Base-by-base conservation (phyloP, 164 flowering plant genomes). In the Echeveria elegans region DNA sequence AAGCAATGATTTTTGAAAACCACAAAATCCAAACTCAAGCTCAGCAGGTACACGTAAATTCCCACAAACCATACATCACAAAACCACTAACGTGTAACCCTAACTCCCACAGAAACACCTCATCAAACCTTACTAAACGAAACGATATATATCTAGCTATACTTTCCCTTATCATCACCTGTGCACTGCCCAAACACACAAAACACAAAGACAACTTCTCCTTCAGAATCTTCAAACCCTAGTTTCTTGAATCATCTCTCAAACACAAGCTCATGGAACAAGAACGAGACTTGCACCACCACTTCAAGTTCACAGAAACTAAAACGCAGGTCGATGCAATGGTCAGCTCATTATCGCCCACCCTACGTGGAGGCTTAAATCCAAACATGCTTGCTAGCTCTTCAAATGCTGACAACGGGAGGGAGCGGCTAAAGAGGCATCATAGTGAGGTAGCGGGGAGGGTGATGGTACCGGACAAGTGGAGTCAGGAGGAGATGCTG, bases 401-500 rank as follows among this genome's bases (percentile, higher is more conserved):
- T 14, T 7, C n/a, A 4, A 43, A 66, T 32, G n/a, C n/a, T n/a
- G 40, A 50, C 16, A 66, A 66, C 9, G 80, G 82, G 29, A 76
- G 83, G 4, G 84, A 85, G 78, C 79, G 74, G 72, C 70, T 83
- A 47, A 82, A 72, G 78, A 82, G 79, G 71, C 87, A 80, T 52
- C 34, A 79, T 28, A 72, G 29, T 15, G 84, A 85, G 53, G 80
- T 85, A 28, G 82, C 81, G 1, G 89, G 84, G 6, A 70, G 68
- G 19, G 80, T 85, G 28, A 58, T 72, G 79, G 74, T 87, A 61
- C 92, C 89, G 4, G 92, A 87, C 9, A 73, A 48, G 43, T 87
- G 89, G 92, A 85, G 86, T 0, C 82, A 87, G 29, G 92, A 85
- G 73, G 81, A 72, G 70, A 70, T 79, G 31, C 72, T 87, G 18